A percentile compares a stretch with the other conserved stretches of the same genome.
phyloP scores from a whole-genome alignment of 116 monocot genomes.

The Zostera marina region DNA sequence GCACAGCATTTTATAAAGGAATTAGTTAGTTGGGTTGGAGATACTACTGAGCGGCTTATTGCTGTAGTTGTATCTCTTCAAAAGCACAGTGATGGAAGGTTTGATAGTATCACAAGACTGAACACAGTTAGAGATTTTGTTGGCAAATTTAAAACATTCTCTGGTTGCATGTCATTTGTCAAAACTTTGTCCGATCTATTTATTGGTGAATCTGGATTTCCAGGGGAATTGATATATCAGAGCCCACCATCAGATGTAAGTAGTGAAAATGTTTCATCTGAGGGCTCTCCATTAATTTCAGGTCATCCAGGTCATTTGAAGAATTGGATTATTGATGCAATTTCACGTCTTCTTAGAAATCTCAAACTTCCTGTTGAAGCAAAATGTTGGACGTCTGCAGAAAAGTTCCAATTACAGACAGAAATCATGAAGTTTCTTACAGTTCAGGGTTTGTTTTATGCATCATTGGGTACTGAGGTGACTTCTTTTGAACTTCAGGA shows the following conservation, averaged over 20 bases:
- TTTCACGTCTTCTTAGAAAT: slow-evolving; percentile 76
- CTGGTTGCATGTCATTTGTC: slow-evolving; percentile 52
- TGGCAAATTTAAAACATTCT: slow-evolving; percentile 25
- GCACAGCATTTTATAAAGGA: slow-evolving; percentile 78
- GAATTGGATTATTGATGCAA: slow-evolving; percentile 60
- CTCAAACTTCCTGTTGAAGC: slow-evolving; percentile 26
- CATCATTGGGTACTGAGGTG: slow-evolving; percentile 85
- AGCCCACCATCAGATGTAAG: slow-evolving; percentile 92
- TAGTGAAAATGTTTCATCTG: slow-evolving; percentile 46
- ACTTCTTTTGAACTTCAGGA: slow-evolving; percentile 95
- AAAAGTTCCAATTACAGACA: slow-evolving; percentile 62
- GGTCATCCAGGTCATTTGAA: slow-evolving; percentile 56
- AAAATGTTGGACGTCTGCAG: slow-evolving; percentile 17
- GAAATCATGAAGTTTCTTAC: slow-evolving; percentile 85
- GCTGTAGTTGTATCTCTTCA: slow-evolving; percentile 55
- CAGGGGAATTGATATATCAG: slow-evolving; percentile 91
- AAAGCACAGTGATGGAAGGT: slow-evolving; percentile 77
- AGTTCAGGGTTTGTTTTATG: slow-evolving; percentile 89
- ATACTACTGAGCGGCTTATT: slow-evolving; percentile 43
- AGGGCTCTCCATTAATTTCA: slow-evolving; percentile 19
- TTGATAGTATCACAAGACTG: slow-evolving; percentile 65
- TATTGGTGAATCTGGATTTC: slow-evolving; percentile 43
- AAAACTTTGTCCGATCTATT: slow-evolving; percentile 64
- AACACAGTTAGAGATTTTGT: slow-evolving; percentile 51
- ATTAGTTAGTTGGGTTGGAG: slow-evolving; percentile 36